phyloP scores from a whole-genome alignment of 768 basidiomycete genomes.

The Xerocomus brunneocitrinus region DNA sequence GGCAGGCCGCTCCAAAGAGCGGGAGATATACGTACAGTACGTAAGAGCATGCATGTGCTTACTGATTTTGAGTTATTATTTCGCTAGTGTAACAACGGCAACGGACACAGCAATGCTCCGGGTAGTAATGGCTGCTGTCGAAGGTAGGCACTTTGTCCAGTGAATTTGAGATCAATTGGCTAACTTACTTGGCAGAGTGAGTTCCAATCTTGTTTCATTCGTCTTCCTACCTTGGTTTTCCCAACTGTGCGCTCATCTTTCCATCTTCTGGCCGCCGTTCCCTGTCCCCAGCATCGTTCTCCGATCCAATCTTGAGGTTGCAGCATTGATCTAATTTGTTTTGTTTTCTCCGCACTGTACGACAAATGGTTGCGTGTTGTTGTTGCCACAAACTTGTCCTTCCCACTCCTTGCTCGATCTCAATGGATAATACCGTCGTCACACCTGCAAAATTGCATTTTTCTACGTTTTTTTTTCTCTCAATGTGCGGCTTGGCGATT shows the following conservation, averaged over 20 bases:
- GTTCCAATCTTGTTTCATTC: constrained; percentile 33
- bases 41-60: constrained; percentile 29
- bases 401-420: constrained; percentile 13
- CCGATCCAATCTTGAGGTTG: constrained; percentile 34
- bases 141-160: constrained; percentile 55
- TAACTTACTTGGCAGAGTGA: constrained; percentile 54
- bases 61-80: constrained; percentile 5
- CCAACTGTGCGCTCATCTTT: constrained; percentile 27
- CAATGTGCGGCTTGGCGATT: constrained; percentile 7
- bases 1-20: constrained; percentile 76
- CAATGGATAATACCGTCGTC: constrained; percentile 15
- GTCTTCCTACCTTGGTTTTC: constrained; percentile 18
- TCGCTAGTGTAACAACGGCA: constrained; percentile 73
- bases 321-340: constrained; percentile 31
- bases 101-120: constrained; percentile 85
- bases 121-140: constrained; percentile 93
- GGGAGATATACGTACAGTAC: constrained; percentile 93
- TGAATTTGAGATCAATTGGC: background rate
- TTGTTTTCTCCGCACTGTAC: constrained; percentile 17
- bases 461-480: background rate
- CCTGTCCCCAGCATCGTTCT: constrained; percentile 32
- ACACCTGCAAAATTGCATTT: constrained; percentile 3
- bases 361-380: constrained; percentile 7
- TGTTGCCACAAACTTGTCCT: constrained; percentile 17
- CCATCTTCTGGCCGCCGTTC: constrained; percentile 12